phyloP scores from a whole-genome alignment of 805 yeast genomes.

The Metschnikowia vanudenii region DNA sequence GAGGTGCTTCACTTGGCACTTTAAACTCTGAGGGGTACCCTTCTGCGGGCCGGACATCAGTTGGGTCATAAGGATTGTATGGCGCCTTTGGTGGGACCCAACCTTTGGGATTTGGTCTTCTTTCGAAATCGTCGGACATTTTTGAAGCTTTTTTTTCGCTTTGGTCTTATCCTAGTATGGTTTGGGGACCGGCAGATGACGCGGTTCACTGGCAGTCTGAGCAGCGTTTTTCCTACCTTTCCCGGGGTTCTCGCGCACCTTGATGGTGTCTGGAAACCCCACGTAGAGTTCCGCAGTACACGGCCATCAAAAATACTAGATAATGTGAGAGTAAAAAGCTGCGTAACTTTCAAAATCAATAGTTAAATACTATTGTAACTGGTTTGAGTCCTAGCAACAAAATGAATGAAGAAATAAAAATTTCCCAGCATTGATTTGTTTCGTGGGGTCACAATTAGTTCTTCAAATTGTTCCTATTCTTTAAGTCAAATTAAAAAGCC shows the following conservation, averaged over 20 bases:
- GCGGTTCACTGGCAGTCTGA: neutral
- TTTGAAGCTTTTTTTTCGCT: neutral
- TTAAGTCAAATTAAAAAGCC: too few relatives aligned
- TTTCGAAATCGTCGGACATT: conserved; percentile 37
- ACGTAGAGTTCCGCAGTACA: too few relatives aligned
- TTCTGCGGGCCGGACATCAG: conserved; percentile 72
- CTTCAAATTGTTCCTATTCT: too few relatives aligned
- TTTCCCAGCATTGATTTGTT: too few relatives aligned
- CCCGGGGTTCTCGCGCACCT: neutral
- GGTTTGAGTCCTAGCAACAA: too few relatives aligned
- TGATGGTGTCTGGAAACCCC: neutral
- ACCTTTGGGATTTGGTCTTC: conserved; percentile 74
- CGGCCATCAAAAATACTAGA: too few relatives aligned
- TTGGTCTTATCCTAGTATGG: neutral
- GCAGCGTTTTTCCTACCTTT: neutral
- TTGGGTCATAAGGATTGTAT: conserved; percentile 80
- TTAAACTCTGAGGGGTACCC: conserved; percentile 84
- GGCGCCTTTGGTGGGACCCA: conserved; percentile 84
- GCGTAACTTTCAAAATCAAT: too few relatives aligned
- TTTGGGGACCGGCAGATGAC: neutral
- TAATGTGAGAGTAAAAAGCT: too few relatives aligned
- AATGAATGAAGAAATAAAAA: too few relatives aligned
- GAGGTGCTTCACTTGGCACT: conserved; percentile 60
- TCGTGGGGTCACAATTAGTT: too few relatives aligned
- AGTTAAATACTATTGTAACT: too few relatives aligned